These are phyloP conservation scores for Pseudozyma sp. DNA, from an alignment of 1,284 basidiomycete species.

Conservation along the genomic window DNA sequence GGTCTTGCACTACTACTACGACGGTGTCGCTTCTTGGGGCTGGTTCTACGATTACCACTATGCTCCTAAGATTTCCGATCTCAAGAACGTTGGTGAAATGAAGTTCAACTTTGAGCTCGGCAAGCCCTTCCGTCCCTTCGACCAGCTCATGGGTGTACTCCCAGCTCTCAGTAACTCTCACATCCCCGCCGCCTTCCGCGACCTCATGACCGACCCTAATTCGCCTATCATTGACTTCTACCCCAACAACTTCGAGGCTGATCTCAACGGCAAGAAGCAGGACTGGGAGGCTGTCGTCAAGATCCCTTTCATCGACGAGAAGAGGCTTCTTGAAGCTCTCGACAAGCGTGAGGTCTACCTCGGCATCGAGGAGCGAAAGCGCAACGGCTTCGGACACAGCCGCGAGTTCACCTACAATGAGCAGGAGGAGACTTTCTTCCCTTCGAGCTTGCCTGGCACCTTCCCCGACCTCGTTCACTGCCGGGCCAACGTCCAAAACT, in stretches of 20 bases:
- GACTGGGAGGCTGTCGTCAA: conserved; percentile 99
- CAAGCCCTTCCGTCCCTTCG: conserved; percentile 90
- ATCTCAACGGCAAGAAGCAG: conserved; percentile 97
- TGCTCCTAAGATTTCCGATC: conserved; percentile 79
- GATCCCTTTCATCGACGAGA: conserved; percentile 96
- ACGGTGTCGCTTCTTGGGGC: conserved; percentile 94
- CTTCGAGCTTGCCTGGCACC: conserved; percentile 91
- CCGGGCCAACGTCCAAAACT: conserved; percentile 81
- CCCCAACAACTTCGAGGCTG: conserved; percentile 87
- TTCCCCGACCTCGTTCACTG: conserved; percentile 91
- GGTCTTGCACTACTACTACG: conserved; percentile 99
- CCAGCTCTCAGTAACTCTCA: conserved; percentile 88
- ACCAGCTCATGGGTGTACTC: conserved; percentile 98
- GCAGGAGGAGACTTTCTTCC: conserved; percentile 75
- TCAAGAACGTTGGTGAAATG: conserved; percentile 82
- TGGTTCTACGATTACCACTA: conserved; percentile 99
- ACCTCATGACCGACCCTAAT: conserved; percentile 86
- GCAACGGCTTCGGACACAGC: conserved; percentile 84
- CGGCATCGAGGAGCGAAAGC: conserved; percentile 79
- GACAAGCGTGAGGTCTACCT: conserved; percentile 81
- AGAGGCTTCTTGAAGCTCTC: conserved; percentile 78
- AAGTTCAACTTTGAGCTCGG: conserved; percentile 87
- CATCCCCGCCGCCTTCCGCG: conserved; percentile 87
- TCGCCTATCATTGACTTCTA: conserved; percentile 97
- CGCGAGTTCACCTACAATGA: conserved; percentile 81